Evolutionary conservation across 2,329 filamentous ascomycete genomes (phyloP), one percentile per base, ranked within the genome.

Genomic region (Phaeomoniella chlamydospora): DNA sequence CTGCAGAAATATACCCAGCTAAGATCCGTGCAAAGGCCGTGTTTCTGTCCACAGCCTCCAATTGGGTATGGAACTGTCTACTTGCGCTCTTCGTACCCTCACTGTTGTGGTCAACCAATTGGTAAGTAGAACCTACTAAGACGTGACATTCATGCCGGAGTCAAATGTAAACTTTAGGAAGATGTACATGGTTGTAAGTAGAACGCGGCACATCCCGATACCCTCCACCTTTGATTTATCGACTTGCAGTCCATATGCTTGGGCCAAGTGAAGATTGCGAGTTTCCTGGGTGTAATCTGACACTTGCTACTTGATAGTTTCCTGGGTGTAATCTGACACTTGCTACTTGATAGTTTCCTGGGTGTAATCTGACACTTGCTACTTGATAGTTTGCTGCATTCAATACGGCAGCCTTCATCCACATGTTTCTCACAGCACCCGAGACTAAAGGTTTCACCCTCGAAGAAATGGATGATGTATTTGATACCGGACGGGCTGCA

Each of bases 1-100:
- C 53, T 4, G 52, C 52, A 2, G 60, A 64, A 41, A 57, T 62
- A 40, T 59, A 60, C 39, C 58, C 59, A 2, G 42, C 57, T 4
- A 52, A 56, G 35, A 53, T 57, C 33, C 50, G 57, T 3, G 52
- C 54, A 26, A 58, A 57, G 33, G 53, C 52, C 4, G 53, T 58
- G 18, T 51, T 53, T 2, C 38, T 60, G 11, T 45, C 55, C 1
- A 61, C 55, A 2, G 48, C 49, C 10, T 50, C 49, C 29, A 58
- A 59, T 41, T 60, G 57, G 55, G 41, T 48, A 4, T 55, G 49
- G 33, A 59, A 60, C 41, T 54, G 46, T 34, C 44, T 45, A 4
- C 39, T 57, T n/a, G 49, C 46, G 1, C 49, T 49, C 26, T 42
- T 48, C 31, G 50, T 51, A 2, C 55, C 52, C 0, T 45, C 50